Conservation (phyloP, 2,329 filamentous ascomycete species). For the Allantophomopsis cytisporea region DNA sequence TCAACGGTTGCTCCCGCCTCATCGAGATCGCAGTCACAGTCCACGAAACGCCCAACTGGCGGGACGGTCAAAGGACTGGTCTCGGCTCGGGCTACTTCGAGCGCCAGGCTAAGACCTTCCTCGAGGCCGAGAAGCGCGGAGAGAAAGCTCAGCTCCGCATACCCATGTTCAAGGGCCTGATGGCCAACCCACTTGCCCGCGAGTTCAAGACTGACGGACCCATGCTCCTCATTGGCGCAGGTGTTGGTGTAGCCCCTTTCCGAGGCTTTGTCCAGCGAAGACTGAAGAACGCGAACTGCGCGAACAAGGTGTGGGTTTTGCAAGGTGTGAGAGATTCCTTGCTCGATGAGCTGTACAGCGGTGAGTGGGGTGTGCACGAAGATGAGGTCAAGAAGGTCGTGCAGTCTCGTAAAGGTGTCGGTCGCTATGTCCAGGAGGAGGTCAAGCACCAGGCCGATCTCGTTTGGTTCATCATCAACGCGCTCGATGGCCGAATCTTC, state of each 20-base stretch:
- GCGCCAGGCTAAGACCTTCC: slow-evolving; percentile 60
- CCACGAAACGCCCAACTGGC: slow-evolving; percentile 77
- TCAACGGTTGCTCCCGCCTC: slow-evolving; percentile 49
- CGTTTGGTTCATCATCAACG: slow-evolving; percentile 97
- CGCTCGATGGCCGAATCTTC: slow-evolving; percentile 89
- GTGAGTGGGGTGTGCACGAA: slow-evolving; percentile 91
- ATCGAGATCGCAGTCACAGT: slow-evolving; percentile 96
- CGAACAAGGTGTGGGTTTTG: slow-evolving; percentile 95
- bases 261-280: slow-evolving; percentile 92
- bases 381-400: slow-evolving; percentile 74
- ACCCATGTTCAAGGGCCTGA: slow-evolving; percentile 96
- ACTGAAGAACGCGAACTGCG: slow-evolving; percentile 86
- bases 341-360: slow-evolving; percentile 90
- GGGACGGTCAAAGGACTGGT: slow-evolving; percentile 58
- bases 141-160: slow-evolving; percentile 54
- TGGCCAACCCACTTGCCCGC: slow-evolving; percentile 89
- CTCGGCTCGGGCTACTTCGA: slow-evolving; percentile 92
- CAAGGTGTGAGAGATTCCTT: slow-evolving; percentile 90
- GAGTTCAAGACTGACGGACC: slow-evolving; percentile 89
- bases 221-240: slow-evolving; percentile 94
- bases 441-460: slow-evolving; percentile 82
- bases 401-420: slow-evolving; percentile 58
- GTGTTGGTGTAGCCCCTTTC: slow-evolving; percentile 95
- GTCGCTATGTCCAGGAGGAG: slow-evolving; percentile 93
- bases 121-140: slow-evolving; percentile 52